Conservation (phyloP, 2,329 filamentous ascomycete genomes). For the Cordyceps fumosorosea region DNA sequence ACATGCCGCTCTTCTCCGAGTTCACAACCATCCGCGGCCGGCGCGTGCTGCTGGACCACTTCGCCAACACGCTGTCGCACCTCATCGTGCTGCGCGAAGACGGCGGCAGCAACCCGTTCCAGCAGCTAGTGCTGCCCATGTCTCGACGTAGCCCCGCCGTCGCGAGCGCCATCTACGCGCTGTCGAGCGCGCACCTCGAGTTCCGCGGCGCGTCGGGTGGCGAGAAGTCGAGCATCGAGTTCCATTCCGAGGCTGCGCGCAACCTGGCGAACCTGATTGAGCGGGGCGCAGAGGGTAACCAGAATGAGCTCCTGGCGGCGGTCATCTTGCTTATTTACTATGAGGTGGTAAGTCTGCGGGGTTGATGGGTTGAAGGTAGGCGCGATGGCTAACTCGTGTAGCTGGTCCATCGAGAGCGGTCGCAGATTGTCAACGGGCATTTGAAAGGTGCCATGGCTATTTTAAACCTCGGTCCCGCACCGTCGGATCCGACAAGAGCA, state of each 20-base stretch:
- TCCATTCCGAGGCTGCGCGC: constrained; percentile 54
- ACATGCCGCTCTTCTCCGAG: constrained; percentile 47
- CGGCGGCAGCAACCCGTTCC: constrained; percentile 56
- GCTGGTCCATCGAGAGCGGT: constrained; percentile 54
- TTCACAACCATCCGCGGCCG: constrained; percentile 49
- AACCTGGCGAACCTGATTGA: constrained; percentile 52
- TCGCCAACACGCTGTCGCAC: constrained; percentile 57
- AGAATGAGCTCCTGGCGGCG: constrained; percentile 53
- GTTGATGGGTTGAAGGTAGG: no score
- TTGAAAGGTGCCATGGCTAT: constrained; percentile 56
- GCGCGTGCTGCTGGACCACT: constrained; percentile 53
- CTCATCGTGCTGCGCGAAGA: constrained; percentile 61
- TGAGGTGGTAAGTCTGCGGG: constrained; percentile 47
- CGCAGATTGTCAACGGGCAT: constrained; percentile 55
- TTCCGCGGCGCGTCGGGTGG: constrained; percentile 50
- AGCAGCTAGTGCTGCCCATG: constrained; percentile 55
- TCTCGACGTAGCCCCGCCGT: constrained; percentile 51
- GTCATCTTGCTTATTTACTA: constrained; percentile 59
- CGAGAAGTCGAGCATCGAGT: constrained; percentile 49
- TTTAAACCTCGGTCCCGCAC: constrained; percentile 42
- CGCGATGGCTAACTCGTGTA: constrained; percentile 21
- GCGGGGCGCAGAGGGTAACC: constrained; percentile 40
- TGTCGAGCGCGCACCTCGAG: constrained; percentile 78
- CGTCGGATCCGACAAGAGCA: constrained; percentile 43
- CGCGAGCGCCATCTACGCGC: constrained; percentile 76